Evolutionary conservation across 495 filamentous ascomycete genomes (phyloP).

Genomic region (Aspergillus indologenus): DNA sequence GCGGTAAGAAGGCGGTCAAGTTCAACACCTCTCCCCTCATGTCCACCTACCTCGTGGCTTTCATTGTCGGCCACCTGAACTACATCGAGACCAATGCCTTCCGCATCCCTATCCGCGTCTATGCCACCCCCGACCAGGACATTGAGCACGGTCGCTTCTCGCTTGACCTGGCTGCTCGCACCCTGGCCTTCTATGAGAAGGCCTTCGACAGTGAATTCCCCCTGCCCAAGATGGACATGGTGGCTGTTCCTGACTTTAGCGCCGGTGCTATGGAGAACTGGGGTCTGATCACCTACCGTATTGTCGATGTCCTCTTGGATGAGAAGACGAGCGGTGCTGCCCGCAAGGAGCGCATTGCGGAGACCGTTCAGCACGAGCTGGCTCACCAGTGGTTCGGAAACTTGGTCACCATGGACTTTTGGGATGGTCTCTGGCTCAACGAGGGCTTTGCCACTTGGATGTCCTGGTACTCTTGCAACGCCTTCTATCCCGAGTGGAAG

Average conservation of each 20-base stretch:
- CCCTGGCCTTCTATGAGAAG: constrained; percentile 53
- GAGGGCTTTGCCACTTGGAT: constrained; percentile 97
- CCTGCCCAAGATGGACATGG: constrained; percentile 94
- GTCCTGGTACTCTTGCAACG: constrained; percentile 58
- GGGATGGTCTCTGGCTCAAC: constrained; percentile 98
- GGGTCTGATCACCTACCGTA: constrained; percentile 92
- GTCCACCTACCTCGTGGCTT: constrained; percentile 68
- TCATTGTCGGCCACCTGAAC: constrained; percentile 66
- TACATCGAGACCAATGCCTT: constrained; percentile 62
- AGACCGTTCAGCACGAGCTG: constrained; percentile 94
- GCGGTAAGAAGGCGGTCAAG: constrained; percentile 59
- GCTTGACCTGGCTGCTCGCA: constrained; percentile 59
- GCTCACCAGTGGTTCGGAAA: constrained; percentile 99
- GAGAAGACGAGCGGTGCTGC: constrained; percentile 88
- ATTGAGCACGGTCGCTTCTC: constrained; percentile 65
- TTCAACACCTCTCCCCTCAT: constrained; percentile 65
- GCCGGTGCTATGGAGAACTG: constrained; percentile 99
- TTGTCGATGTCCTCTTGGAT: constrained; percentile 87
- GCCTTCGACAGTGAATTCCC: constrained; percentile 54
- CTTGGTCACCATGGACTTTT: constrained; percentile 99
- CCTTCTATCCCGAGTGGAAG: constrained; percentile 97
- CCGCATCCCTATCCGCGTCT: constrained; percentile 63
- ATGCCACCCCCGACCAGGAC: constrained; percentile 60
- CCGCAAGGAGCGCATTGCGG: constrained; percentile 89
- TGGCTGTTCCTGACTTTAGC: constrained; percentile 91